Evolutionary conservation across 306 rosid genomes (phyloP).

Genomic region (Prunus campanulata): DNA sequence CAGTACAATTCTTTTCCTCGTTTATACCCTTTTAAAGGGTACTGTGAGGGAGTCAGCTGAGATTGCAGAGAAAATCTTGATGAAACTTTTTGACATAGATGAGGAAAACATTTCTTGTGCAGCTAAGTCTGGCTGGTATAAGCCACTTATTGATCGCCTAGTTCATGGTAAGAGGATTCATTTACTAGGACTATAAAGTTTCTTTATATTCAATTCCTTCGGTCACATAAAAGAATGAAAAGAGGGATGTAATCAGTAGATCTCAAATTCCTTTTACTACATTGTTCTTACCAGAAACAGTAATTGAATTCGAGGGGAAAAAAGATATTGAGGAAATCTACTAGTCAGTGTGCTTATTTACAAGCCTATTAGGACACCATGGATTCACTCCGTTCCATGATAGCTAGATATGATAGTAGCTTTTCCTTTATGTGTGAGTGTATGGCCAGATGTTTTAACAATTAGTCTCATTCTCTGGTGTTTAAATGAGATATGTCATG

Average conservation of each 20-base stretch:
- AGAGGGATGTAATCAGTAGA: neutral
- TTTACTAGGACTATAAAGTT: conserved; percentile 1
- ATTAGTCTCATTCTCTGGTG: neutral
- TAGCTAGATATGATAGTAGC: too few relatives aligned
- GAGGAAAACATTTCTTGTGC: conserved; percentile 51
- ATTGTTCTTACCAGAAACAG: too few relatives aligned
- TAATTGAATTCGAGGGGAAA: too few relatives aligned
- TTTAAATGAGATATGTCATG: neutral
- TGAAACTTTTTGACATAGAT: conserved; percentile 56
- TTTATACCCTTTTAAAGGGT: conserved; percentile 45
- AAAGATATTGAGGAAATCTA: too few relatives aligned
- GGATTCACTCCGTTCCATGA: too few relatives aligned
- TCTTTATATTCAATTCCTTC: neutral
- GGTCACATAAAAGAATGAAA: neutral
- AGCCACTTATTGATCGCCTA: conserved; percentile 61
- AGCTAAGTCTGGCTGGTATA: conserved; percentile 73
- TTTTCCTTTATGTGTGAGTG: too few relatives aligned
- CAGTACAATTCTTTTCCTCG: conserved; percentile 54
- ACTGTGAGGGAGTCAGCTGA: conserved; percentile 48
- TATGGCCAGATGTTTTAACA: conserved; percentile 1
- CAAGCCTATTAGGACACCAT: too few relatives aligned
- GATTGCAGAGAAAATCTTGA: conserved; percentile 59
- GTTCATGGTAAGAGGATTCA: conserved; percentile 48
- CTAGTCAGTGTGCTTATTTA: too few relatives aligned
- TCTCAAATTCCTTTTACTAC: too few relatives aligned